Evolutionary conservation across 345 rosid species (phyloP).

Genomic region (Eucalyptus lansdowneana): DNA sequence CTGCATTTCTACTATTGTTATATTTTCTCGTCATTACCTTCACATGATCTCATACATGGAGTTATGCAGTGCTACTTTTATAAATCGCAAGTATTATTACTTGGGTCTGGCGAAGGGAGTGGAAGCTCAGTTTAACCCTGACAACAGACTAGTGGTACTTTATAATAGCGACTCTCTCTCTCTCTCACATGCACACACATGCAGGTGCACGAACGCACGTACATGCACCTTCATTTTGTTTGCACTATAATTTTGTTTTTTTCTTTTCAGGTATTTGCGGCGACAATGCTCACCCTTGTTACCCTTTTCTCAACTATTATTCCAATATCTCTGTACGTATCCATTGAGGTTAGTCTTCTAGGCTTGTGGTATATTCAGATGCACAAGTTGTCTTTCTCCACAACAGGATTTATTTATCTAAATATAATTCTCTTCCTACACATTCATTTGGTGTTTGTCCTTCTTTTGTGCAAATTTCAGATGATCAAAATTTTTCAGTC

Average conservation of each 20-base stretch:
- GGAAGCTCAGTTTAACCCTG: slow-evolving; percentile 59
- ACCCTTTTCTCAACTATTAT: slow-evolving; percentile 93
- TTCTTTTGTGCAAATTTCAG: slow-evolving; percentile 23
- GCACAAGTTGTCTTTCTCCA: neutral
- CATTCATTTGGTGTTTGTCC: neutral
- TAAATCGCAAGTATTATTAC: slow-evolving; percentile 56
- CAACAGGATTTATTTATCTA: neutral
- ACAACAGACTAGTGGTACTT: slow-evolving; percentile 62
- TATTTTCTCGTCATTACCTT: neutral
- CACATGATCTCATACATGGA: slow-evolving; percentile 4
- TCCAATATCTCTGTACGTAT: slow-evolving; percentile 95
- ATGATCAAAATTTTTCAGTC: slow-evolving; percentile 97
- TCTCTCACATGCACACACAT: neutral
- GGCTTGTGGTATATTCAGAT: neutral
- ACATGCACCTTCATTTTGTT: neutral
- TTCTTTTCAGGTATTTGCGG: slow-evolving; percentile 54
- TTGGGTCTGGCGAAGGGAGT: slow-evolving; percentile 42
- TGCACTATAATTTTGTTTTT: neutral
- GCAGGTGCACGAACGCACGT: neutral
- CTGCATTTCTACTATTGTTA: neutral
- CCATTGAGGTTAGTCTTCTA: slow-evolving; percentile 67
- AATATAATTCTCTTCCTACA: neutral
- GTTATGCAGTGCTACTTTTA: slow-evolving; percentile 78
- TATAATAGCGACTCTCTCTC: neutral
- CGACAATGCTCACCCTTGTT: slow-evolving; percentile 78